Evolutionary conservation across 805 yeast genomes (phyloP), one percentile per base, ranked within the genome.

Genomic region (Ogataea thermomethanolica): DNA sequence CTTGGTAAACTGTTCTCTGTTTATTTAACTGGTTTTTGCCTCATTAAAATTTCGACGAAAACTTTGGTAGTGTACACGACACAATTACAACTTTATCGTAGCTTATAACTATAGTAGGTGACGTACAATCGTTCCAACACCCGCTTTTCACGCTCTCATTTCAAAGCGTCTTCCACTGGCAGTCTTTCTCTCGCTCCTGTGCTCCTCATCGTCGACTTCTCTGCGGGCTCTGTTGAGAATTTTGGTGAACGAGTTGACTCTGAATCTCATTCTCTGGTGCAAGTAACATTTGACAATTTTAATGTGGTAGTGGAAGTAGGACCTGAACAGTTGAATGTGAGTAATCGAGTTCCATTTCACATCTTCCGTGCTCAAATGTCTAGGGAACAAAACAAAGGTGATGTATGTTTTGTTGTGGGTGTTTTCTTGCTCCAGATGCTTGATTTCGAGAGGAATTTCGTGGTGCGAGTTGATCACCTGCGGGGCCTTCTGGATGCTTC

Each of bases 261-360:
- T 78, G 66, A 73, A 87, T 65, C 99, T 80, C 99, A 93, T 93
- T 73, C 99, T 82, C 37, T 96, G 88, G 66, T 93, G 99, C 82
- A 93, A 81, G 67, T 86, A 93, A 25, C 99, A 98, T 73, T 93
- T 93, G 46, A 96, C 89, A 65, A 97, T 91, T 69, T 93, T 93
- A 70, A 93, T 93, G 62, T 93, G 99, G 66, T 91, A 93, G 65
- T 93, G 99, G 83, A 93, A 93, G 68, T 91, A 93, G 59, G 90
- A 95, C 66, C 99, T 77, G 69, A 93, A 93, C 43, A 87, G 71
- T 58, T 88, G 89, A 57, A 93, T 84, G 63, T 90, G 97, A 26
- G 95, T 81, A 48, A 93, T 86, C 46, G 95, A 84, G 59, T 81
- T 84, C 62, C 93, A 93, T 56, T 87, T 75, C 8, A 51, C 57